Percentiles rank a stretch among this genome's conserved stretches.
These are phyloP conservation scores for Fraxinus americana DNA, from an alignment of 257 asterid species.

Conservation along the genomic window DNA sequence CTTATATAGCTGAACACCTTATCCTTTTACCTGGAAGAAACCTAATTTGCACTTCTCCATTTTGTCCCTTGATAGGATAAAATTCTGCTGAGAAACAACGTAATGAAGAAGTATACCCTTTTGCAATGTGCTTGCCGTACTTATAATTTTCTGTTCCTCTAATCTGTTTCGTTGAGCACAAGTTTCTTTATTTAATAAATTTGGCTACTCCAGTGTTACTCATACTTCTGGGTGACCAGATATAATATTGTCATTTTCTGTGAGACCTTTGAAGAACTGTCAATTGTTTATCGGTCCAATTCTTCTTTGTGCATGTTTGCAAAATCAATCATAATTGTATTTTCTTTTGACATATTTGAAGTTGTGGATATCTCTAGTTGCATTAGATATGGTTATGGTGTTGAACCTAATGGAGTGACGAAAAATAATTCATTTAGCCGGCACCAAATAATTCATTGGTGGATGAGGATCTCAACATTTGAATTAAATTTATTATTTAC, in stretches of 20 bases:
- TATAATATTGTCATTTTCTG: neutral
- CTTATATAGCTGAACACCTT: neutral
- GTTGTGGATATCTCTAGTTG: neutral
- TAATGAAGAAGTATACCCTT: neutral
- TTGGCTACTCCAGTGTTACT: neutral
- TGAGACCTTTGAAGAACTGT: neutral
- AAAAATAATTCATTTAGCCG: neutral
- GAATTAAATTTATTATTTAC: too few species aligned
- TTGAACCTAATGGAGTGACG: neutral
- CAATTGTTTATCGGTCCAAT: neutral
- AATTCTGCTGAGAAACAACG: neutral
- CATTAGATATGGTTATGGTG: neutral
- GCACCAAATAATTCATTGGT: too few species aligned
- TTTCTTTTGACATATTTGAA: neutral
- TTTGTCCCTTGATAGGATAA: neutral
- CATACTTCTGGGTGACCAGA: neutral
- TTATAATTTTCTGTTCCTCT: neutral
- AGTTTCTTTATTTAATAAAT: neutral
- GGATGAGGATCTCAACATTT: too few species aligned
- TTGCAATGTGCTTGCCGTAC: neutral
- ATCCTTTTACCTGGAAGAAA: neutral
- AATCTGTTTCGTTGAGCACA: neutral
- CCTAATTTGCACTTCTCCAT: neutral
- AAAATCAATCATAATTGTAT: neutral
- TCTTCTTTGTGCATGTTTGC: neutral